Evolutionary conservation across 2,329 filamentous ascomycete species (phyloP).

Genomic region (Hysterium pulicare): DNA sequence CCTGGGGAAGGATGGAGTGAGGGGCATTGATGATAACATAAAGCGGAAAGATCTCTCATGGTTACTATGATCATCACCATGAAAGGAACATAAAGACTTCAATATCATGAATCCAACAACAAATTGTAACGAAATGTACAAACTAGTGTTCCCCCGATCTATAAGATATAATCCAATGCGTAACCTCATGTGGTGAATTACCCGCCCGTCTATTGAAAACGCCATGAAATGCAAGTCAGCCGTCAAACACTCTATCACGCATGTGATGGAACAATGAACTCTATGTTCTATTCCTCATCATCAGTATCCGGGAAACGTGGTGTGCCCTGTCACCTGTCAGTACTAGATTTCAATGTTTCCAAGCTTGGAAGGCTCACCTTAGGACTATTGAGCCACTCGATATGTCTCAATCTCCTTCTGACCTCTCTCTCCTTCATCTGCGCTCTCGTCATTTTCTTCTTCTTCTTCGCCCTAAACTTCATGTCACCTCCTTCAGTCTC

Average conservation of each 20-base stretch:
- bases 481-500: constrained; percentile 80
- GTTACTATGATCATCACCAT: too few species aligned
- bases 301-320: constrained; percentile 40
- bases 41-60: too few species aligned
- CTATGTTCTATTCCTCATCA: constrained; percentile 34
- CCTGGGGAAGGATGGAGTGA: too few species aligned
- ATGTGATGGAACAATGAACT: neutral
- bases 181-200: too few species aligned
- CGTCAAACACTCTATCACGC: neutral
- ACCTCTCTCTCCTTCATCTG: constrained; percentile 92
- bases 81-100: too few species aligned
- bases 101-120: too few species aligned
- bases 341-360: neutral
- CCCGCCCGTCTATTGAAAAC: constrained; percentile 2
- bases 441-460: constrained; percentile 99
- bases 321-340: constrained; percentile 34
- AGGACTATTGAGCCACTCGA: constrained; percentile 73
- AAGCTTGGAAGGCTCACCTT: constrained; percentile 28
- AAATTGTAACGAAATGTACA: too few species aligned
- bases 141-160: too few species aligned
- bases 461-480: constrained; percentile 89
- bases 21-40: too few species aligned
- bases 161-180: too few species aligned
- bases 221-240: neutral
- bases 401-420: constrained; percentile 79